Evolutionary conservation across 2,329 filamentous ascomycete genomes (phyloP), one percentile per base, ranked within the genome.

Genomic region (Epichloe sp.): DNA sequence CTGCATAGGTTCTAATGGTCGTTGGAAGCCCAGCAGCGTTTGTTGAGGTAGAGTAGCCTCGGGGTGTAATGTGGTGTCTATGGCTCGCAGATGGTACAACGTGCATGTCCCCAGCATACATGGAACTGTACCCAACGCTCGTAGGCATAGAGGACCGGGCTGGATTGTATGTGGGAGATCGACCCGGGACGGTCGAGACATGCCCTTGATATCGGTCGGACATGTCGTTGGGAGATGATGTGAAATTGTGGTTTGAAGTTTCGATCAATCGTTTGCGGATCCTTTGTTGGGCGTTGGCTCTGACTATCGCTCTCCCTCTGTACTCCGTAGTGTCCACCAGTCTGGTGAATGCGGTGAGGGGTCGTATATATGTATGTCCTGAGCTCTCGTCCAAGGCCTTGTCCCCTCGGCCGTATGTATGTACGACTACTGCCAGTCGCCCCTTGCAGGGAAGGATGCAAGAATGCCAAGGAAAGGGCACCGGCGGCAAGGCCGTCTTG

Each of bases 1-100:
- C 71, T 49, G 76, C 75, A 58, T 82, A 82, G 11, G 77, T 76
- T 47, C 76, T 77, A 17, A 76, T 73, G 10, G 71, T 74, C 40
- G 75, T 68, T 23, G 66, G 65, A 48, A 62, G 60, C 50, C 58
- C 65, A 51, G 62, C 62, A 48, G 66, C 57, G 60, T 68, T 62
- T 50, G 60, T 60, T 21, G 66, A 59, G 34, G 62, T 62, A 34
- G 62, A 61, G 48, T 68, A 67, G 52, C 59, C 63, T 53, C 66
- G 57, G 12, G 67, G 65, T 14, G 64, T 60, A 31, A 54, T 62
- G 48, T 68, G 65, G 52, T 60, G 63, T 52, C 64, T 60, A 21
- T 67, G 61, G 21, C 62, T 59, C 34, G 66, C 60, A n/a, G 69
- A 62, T 17, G 77, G 76, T 60, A 78, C 66, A 55, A 74, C 71